Conservation (phyloP, 331 rosid genomes). For the Quercus lobata region DNA sequence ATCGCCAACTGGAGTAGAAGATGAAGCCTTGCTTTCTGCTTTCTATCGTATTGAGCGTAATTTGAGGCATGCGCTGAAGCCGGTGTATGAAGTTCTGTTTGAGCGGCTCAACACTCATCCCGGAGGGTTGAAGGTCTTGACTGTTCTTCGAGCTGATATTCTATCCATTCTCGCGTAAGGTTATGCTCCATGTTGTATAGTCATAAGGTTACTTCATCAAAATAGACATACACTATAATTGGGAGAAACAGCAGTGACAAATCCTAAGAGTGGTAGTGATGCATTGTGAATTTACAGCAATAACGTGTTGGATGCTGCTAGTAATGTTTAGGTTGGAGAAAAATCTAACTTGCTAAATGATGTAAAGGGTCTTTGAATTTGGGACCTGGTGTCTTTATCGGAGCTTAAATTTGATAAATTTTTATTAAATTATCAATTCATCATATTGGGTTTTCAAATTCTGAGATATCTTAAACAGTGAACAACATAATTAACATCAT, state of each 20-base stretch:
- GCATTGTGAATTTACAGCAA: not conserved
- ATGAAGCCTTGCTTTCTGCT: slow-evolving; percentile 49
- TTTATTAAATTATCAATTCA: not conserved
- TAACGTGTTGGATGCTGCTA: not conserved
- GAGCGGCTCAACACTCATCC: slow-evolving; percentile 90
- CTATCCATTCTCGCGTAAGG: slow-evolving; percentile 76
- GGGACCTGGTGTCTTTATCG: not conserved
- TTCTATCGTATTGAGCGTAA: slow-evolving; percentile 75
- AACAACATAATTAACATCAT: not conserved
- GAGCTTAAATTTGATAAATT: not conserved
- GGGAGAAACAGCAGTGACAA: not conserved
- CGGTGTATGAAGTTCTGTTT: slow-evolving; percentile 77
- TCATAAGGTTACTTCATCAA: not conserved
- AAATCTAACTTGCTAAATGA: not conserved
- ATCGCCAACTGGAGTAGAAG: slow-evolving; percentile 46
- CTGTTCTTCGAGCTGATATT: slow-evolving; percentile 81
- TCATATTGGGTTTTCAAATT: not conserved
- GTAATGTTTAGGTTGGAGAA: not conserved
- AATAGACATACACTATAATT: not conserved
- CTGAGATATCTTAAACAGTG: not conserved
- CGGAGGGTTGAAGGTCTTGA: slow-evolving; percentile 81
- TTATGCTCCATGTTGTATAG: slow-evolving; percentile 13
- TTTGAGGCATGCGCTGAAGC: slow-evolving; percentile 82
- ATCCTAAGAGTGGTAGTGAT: not conserved
- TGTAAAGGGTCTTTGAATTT: not conserved